Conservation (phyloP, 805 yeast species). For the Zygosaccharomyces kombuchaensis region DNA sequence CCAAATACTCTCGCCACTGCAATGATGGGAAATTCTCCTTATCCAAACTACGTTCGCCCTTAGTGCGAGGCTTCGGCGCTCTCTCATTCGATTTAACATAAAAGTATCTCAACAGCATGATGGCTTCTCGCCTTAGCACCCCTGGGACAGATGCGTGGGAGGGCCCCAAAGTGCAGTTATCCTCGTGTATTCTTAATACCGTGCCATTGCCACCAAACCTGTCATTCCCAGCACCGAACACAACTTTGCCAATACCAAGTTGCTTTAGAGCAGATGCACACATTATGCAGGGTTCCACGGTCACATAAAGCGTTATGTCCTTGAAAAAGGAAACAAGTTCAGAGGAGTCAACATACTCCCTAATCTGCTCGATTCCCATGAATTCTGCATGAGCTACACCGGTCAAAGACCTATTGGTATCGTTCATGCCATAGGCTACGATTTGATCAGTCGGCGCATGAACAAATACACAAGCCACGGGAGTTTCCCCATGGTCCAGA, state of each 20-base stretch:
- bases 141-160: slow-evolving; percentile 51
- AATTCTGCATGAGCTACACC: slow-evolving; percentile 95
- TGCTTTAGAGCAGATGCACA: slow-evolving; percentile 91
- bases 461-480: slow-evolving; percentile 78
- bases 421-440: slow-evolving; percentile 76
- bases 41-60: slow-evolving; percentile 61
- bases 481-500: slow-evolving; percentile 65
- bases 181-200: slow-evolving; percentile 57
- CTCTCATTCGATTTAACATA: slow-evolving; percentile 79
- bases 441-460: slow-evolving; percentile 41
- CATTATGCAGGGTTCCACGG: slow-evolving; percentile 98
- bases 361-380: slow-evolving; percentile 61
- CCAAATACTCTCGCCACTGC: slow-evolving; percentile 51
- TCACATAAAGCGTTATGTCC: slow-evolving; percentile 73
- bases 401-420: slow-evolving; percentile 75
- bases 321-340: slow-evolving; percentile 39
- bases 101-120: slow-evolving; percentile 73
- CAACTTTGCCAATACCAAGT: slow-evolving; percentile 64
- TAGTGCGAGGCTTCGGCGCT: slow-evolving; percentile 77
- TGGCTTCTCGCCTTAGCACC: slow-evolving; percentile 72
- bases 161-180: slow-evolving; percentile 27
- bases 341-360: slow-evolving; percentile 26
- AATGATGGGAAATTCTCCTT: slow-evolving; percentile 55
- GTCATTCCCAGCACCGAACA: slow-evolving; percentile 92
- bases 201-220: slow-evolving; percentile 97